Conservation (phyloP, 805 yeast species). For the Pichia heedii region DNA sequence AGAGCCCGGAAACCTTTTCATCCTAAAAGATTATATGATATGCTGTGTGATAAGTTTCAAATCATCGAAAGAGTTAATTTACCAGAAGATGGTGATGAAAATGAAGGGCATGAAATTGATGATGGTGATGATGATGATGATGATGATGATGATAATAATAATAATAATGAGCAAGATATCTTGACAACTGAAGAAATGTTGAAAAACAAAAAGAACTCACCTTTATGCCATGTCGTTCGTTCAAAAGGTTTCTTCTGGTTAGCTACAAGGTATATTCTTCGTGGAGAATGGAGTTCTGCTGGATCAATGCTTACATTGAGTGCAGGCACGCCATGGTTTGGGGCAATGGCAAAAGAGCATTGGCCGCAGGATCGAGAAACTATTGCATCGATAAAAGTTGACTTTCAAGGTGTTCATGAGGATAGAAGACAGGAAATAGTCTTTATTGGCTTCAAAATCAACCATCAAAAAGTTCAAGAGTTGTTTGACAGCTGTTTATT, state of each 20-base stretch:
- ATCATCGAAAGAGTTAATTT: slow-evolving; percentile 17
- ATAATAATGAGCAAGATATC: slow-evolving; percentile 40
- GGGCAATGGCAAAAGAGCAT: slow-evolving; percentile 4
- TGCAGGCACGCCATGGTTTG: slow-evolving; percentile 5
- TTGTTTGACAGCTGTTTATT: slow-evolving; percentile 32
- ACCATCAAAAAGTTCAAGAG: slow-evolving; percentile 22
- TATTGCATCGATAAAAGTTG: slow-evolving; percentile 23
- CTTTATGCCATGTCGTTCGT: slow-evolving; percentile 5
- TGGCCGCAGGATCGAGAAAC: slow-evolving; percentile 2
- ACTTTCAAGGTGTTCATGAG: slow-evolving; percentile 32
- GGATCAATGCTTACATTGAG: slow-evolving; percentile 8
- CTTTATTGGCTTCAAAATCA: slow-evolving; percentile 33
- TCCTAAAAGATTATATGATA: slow-evolving; percentile 32
- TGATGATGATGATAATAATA: slow-evolving; percentile 60
- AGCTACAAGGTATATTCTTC: slow-evolving; percentile 9
- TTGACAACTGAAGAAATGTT: slow-evolving; percentile 40
- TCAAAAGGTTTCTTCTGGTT: slow-evolving; percentile 7
- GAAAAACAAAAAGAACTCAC: slow-evolving; percentile 19
- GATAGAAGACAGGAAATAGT: slow-evolving; percentile 40
- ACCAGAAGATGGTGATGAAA: slow-evolving; percentile 10
- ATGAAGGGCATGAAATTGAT: slow-evolving; percentile 13
- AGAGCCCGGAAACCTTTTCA: slow-evolving; percentile 35
- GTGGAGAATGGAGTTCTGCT: slow-evolving; percentile 12
- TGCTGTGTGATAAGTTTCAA: slow-evolving; percentile 30
- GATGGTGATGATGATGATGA: slow-evolving; percentile 21